A percentile compares a stretch with the other conserved stretches of the same genome.
Conservation (phyloP, 257 asterid species). For the Solanum bulbocastanum region DNA sequence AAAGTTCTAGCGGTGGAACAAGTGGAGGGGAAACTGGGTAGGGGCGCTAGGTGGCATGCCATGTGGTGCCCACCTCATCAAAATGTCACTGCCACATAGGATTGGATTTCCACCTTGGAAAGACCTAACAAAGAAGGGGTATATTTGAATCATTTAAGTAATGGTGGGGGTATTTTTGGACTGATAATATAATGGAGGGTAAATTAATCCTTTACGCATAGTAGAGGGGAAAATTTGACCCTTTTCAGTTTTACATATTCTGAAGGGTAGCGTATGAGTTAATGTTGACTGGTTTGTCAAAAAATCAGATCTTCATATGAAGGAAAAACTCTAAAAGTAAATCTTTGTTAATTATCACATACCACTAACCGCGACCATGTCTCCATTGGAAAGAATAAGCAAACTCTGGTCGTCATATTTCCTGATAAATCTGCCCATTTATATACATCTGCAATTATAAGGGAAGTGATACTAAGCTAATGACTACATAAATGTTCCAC, state of each 20-base stretch:
- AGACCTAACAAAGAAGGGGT: background rate
- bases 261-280: background rate
- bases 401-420: constrained; percentile 73
- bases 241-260: background rate
- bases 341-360: constrained; percentile 5
- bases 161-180: background rate
- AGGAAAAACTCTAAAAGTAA: background rate
- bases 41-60: background rate
- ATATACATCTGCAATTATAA: constrained; percentile 67
- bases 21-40: background rate
- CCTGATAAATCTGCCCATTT: constrained; percentile 72
- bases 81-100: background rate
- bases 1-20: background rate
- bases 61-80: background rate
- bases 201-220: background rate
- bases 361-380: constrained; percentile 84
- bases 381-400: constrained; percentile 85
- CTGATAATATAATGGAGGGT: background rate
- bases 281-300: background rate
- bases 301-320: background rate
- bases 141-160: background rate
- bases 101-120: background rate
- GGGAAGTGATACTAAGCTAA: background rate
- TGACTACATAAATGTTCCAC: background rate
- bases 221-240: background rate